Percentiles rank a stretch among this genome's conserved stretches.
Conservation (phyloP, 805 yeast genomes). For the Allodekkera sacchari region DNA sequence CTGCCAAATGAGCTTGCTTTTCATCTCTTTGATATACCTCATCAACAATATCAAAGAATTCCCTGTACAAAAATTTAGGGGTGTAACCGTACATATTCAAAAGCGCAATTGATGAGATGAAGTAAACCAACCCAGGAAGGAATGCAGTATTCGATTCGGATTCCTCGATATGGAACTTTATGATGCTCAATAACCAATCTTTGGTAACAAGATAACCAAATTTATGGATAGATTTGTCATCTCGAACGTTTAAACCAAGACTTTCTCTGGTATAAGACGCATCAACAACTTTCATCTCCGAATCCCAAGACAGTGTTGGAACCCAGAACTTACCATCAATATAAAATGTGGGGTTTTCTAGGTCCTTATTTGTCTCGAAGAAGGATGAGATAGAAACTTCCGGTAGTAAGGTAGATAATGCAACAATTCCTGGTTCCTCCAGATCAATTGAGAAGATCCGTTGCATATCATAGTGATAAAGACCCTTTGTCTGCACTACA, state of each 20-base stretch:
- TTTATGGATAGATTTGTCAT: conserved; percentile 29
- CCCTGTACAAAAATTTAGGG: conserved; percentile 36
- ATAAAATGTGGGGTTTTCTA: conserved; percentile 39
- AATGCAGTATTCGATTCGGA: conserved; percentile 63
- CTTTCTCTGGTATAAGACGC: conserved; percentile 21
- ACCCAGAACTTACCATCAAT: conserved; percentile 47
- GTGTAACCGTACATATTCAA: conserved; percentile 39
- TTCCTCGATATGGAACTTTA: conserved; percentile 49
- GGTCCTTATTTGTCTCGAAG: conserved; percentile 42
- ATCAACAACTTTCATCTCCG: conserved; percentile 36
- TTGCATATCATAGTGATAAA: conserved; percentile 30
- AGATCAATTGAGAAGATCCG: conserved; percentile 27
- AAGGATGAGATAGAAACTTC: conserved; percentile 26
- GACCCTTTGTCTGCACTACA: conserved; percentile 16
- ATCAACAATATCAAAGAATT: conserved; percentile 42
- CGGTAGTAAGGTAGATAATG: conserved; percentile 5
- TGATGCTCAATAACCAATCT: conserved; percentile 49
- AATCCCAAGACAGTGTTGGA: conserved; percentile 78
- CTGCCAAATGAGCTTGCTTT: conserved; percentile 66
- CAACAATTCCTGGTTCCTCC: conserved; percentile 18
- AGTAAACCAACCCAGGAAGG: conserved; percentile 54
- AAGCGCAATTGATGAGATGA: conserved; percentile 41
- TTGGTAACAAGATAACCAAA: conserved; percentile 41
- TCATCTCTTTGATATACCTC: conserved; percentile 55
- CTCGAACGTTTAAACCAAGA: conserved; percentile 31